These are phyloP conservation scores for Cichorium intybus DNA, from an alignment of 140 eudicot genomes.

Conservation along the genomic window DNA sequence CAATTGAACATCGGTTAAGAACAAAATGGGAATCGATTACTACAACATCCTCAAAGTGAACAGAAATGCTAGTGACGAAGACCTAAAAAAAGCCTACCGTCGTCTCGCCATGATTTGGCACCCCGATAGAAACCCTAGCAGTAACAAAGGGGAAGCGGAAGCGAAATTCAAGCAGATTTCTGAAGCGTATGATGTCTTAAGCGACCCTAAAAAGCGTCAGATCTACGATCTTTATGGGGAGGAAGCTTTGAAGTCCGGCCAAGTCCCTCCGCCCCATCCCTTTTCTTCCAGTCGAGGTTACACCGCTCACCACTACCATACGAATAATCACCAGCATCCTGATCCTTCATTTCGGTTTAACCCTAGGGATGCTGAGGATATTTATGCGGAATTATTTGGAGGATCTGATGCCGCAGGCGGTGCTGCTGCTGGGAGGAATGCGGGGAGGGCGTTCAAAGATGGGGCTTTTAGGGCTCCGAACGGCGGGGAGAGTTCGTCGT, in stretches of 20 bases:
- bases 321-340: slow-evolving; percentile 38
- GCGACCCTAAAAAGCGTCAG: slow-evolving; percentile 95
- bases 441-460: slow-evolving; percentile 38
- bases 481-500: slow-evolving; percentile 35
- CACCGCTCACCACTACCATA: slow-evolving; percentile 15
- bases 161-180: slow-evolving; percentile 89
- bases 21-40: slow-evolving; percentile 84
- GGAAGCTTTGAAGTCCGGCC: slow-evolving; percentile 87
- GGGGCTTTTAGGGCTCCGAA: slow-evolving; percentile 37
- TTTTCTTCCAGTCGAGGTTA: slow-evolving; percentile 36
- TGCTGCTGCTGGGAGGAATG: slow-evolving; percentile 19
- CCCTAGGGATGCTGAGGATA: slow-evolving; percentile 90
- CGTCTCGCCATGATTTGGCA: slow-evolving; percentile 97
- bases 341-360: slow-evolving; percentile 66
- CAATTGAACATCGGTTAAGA: slow-evolving; percentile 5
- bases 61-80: slow-evolving; percentile 84
- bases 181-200: slow-evolving; percentile 86
- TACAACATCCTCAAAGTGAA: slow-evolving; percentile 88
- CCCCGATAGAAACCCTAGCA: slow-evolving; percentile 70
- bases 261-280: slow-evolving; percentile 60
- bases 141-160: slow-evolving; percentile 65
- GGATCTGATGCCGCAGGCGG: slow-evolving; percentile 35
- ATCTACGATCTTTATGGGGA: slow-evolving; percentile 97
- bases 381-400: slow-evolving; percentile 73
- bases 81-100: slow-evolving; percentile 77